Conservation (phyloP, 2,329 filamentous ascomycete genomes). For the Coniochaeta sp. region DNA sequence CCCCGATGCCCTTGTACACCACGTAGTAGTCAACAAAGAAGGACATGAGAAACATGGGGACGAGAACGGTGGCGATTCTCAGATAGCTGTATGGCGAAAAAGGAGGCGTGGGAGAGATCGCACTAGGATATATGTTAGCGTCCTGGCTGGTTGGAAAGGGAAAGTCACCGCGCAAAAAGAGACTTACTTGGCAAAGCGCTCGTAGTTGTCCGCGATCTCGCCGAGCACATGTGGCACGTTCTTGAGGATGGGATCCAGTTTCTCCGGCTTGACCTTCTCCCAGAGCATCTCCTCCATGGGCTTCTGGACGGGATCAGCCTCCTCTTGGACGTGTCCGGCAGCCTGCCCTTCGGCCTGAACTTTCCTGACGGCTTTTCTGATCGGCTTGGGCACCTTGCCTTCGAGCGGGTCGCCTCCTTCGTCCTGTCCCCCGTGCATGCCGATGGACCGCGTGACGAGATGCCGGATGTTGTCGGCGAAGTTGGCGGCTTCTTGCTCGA, state of each 20-base stretch:
- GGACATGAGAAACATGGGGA: background rate
- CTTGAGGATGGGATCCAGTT: conserved; percentile 1
- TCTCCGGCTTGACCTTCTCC: conserved; percentile 1
- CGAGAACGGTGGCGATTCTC: background rate
- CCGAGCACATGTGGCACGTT: background rate
- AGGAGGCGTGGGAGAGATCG: background rate
- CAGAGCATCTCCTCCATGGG: conserved; percentile 2
- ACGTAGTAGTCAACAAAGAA: conserved; percentile 3
- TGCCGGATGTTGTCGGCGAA: conserved; percentile 1
- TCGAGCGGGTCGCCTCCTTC: conserved; percentile 1
- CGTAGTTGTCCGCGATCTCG: background rate
- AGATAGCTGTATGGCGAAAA: background rate
- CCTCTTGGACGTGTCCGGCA: background rate
- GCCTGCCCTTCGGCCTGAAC: background rate
- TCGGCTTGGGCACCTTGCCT: background rate
- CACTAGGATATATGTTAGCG: background rate
- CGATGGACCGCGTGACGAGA: background rate
- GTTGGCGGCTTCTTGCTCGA: conserved; percentile 1
- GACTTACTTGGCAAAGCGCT: conserved; percentile 1
- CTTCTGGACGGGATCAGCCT: background rate
- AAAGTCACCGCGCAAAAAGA: background rate
- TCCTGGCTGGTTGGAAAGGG: background rate
- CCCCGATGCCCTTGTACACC: conserved; percentile 1
- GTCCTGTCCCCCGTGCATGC: background rate
- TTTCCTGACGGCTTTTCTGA: background rate